Evolutionary conservation across 495 filamentous ascomycete genomes (phyloP), one percentile per base, ranked within the genome.

Genomic region (Penicillium flavigenum): DNA sequence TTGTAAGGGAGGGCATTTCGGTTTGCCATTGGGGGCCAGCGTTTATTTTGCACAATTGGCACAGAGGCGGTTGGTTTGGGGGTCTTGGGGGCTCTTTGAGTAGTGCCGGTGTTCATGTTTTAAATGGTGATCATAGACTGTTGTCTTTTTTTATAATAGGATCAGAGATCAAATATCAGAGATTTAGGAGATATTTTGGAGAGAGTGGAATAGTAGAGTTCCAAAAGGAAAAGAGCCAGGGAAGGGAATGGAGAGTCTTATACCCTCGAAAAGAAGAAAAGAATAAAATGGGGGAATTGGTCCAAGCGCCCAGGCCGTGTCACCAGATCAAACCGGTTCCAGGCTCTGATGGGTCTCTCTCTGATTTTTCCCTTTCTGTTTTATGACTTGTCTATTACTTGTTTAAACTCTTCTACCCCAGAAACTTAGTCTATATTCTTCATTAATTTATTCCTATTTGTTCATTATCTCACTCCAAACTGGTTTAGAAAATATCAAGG

Each of bases 11-110:
- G 70, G 38, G 74, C 67, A 57, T 68, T 65, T 55, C 70, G 72
- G 66, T 77, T 71, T 47, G 74, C 74, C 52, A 77, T 68, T 19
- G 74, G 74, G 57, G 74, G 74, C 68, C 70, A 71, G 56, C 74
- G 74, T 63, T 73, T 64, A 50, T 64, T 66, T 61, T 70, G 65
- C 53, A 71, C 52, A 47, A 60, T 51, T 31, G 60, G 64, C 22
- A 65, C 59, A 0, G 66, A 56, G 42, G 53, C 59, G 42, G 54
- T 42, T 26, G 62, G 64, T 22, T 57, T 57, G 14, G 66, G 66
- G 22, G 64, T 54, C 32, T 57, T 50, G 12, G 61, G 56, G 9
- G 63, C 38, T 38, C 56, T 55, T 39, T 61, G 27, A 12, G 51
- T 48, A 43, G 56, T 50, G 32, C 56, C 38, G 39, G 43, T 46